Evolutionary conservation across 805 yeast genomes (phyloP).

Genomic region (Saturnispora galanensis): DNA sequence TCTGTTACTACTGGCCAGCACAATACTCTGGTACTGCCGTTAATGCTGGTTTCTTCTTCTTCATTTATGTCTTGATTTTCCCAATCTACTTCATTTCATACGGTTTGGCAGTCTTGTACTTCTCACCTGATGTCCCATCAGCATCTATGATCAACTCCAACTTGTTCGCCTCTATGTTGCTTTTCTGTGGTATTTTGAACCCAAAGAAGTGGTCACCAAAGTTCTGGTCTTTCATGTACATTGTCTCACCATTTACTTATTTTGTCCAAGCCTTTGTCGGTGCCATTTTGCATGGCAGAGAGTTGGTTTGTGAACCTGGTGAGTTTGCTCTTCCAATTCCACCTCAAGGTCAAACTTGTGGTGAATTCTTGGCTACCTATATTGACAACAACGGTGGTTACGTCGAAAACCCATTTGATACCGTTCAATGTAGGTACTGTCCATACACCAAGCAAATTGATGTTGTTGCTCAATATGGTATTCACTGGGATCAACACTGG

Average conservation of each 20-base stretch:
- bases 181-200: conserved; percentile 62
- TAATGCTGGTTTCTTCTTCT: conserved; percentile 40
- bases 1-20: conserved; percentile 29
- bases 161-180: conserved; percentile 46
- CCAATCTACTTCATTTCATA: conserved; percentile 40
- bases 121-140: conserved; percentile 56
- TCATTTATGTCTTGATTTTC: conserved; percentile 29
- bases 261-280: conserved; percentile 51
- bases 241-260: conserved; percentile 61
- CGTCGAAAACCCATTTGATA: conserved; percentile 40
- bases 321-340: conserved; percentile 44
- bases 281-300: conserved; percentile 37
- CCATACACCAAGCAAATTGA: conserved; percentile 33
- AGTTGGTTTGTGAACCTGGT: conserved; percentile 35
- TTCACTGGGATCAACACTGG: conserved; percentile 45
- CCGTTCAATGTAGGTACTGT: conserved; percentile 41
- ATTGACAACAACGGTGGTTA: conserved; percentile 43
- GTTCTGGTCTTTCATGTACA: conserved; percentile 77
- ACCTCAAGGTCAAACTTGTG: conserved; percentile 64
- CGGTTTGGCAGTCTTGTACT: conserved; percentile 46
- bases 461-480: conserved; percentile 34
- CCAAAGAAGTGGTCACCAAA: conserved; percentile 53
- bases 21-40: conserved; percentile 28
- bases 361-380: conserved; percentile 36
- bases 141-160: conserved; percentile 53